A percentile compares a stretch with the other conserved stretches of the same genome.
These are phyloP conservation scores for Fusarium citri DNA, from an alignment of 2,329 filamentous ascomycete genomes.

Conservation along the genomic window DNA sequence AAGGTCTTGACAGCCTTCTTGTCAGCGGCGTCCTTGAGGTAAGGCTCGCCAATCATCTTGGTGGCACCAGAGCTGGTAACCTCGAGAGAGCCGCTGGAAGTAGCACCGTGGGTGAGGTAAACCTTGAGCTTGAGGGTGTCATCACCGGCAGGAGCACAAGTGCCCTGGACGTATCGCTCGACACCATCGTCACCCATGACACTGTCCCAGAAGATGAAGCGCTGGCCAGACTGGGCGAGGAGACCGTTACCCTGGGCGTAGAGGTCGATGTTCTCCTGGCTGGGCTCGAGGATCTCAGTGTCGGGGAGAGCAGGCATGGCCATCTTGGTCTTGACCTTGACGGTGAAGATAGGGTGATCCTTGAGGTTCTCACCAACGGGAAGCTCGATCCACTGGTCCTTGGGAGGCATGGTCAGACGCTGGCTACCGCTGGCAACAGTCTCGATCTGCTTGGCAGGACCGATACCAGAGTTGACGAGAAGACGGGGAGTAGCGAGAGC, in stretches of 20 bases:
- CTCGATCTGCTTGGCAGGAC: slow-evolving; percentile 68
- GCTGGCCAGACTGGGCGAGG: slow-evolving; percentile 59
- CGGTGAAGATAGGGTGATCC: slow-evolving; percentile 63
- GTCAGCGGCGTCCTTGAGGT: slow-evolving; percentile 49
- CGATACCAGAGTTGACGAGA: slow-evolving; percentile 70
- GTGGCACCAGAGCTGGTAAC: slow-evolving; percentile 56
- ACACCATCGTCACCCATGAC: slow-evolving; percentile 55
- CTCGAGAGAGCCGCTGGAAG: slow-evolving; percentile 58
- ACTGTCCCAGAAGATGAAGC: slow-evolving; percentile 61
- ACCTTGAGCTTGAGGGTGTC: slow-evolving; percentile 60
- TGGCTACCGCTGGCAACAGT: slow-evolving; percentile 64
- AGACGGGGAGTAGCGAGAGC: slow-evolving; percentile 77
- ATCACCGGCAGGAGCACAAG: slow-evolving; percentile 56
- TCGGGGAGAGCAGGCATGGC: slow-evolving; percentile 51
- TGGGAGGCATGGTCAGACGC: slow-evolving; percentile 62
- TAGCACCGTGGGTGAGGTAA: slow-evolving; percentile 63
- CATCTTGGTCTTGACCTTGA: slow-evolving; percentile 55
- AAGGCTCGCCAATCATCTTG: slow-evolving; percentile 54
- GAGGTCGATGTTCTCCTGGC: slow-evolving; percentile 46
- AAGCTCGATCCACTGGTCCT: slow-evolving; percentile 66
- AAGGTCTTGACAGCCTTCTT: slow-evolving; percentile 60
- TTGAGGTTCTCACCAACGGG: slow-evolving; percentile 70
- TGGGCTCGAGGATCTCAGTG: slow-evolving; percentile 44
- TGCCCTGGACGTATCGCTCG: slow-evolving; percentile 57
- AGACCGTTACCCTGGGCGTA: slow-evolving; percentile 54